Percentiles rank a stretch among this genome's conserved stretches.
Evolutionary conservation across 768 basidiomycete species (phyloP).

Genomic region (Pulveroboletus sp.): DNA sequence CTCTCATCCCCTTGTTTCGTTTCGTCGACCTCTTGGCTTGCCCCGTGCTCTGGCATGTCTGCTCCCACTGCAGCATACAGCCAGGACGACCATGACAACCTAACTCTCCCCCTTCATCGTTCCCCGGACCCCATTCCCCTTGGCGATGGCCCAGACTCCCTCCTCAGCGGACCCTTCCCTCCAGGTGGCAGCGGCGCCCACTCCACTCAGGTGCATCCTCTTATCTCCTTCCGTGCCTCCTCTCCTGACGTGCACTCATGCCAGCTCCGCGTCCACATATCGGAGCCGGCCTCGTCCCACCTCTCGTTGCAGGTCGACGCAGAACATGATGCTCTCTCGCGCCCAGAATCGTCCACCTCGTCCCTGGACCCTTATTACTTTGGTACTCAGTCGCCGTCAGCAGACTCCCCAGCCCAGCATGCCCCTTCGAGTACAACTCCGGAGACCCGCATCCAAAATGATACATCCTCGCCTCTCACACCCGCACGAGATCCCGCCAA

Average conservation of each 20-base stretch:
- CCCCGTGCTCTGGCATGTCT: slow-evolving; percentile 37
- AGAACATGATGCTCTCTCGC: slow-evolving; percentile 45
- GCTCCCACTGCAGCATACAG: slow-evolving; percentile 33
- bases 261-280: slow-evolving; percentile 47
- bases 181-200: background rate
- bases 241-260: slow-evolving; percentile 9
- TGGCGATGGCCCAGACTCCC: slow-evolving; percentile 39
- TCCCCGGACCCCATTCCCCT: slow-evolving; percentile 45
- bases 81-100: slow-evolving; percentile 36
- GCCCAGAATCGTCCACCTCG: slow-evolving; percentile 71
- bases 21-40: slow-evolving; percentile 13
- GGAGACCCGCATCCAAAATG: slow-evolving; percentile 45
- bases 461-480: slow-evolving; percentile 63
- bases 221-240: background rate
- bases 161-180: slow-evolving; percentile 23
- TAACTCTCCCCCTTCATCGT: slow-evolving; percentile 14
- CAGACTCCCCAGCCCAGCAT: slow-evolving; percentile 51
- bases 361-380: slow-evolving; percentile 90
- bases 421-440: slow-evolving; percentile 52
- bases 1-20: background rate
- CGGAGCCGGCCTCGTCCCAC: slow-evolving; percentile 35
- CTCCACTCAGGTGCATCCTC: slow-evolving; percentile 11
- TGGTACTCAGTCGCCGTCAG: slow-evolving; percentile 58
- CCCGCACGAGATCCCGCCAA: slow-evolving; percentile 71
- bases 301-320: slow-evolving; percentile 36